Base-by-base conservation (phyloP, 2,329 filamentous ascomycete genomes). In the Penicillium oxalicum region DNA sequence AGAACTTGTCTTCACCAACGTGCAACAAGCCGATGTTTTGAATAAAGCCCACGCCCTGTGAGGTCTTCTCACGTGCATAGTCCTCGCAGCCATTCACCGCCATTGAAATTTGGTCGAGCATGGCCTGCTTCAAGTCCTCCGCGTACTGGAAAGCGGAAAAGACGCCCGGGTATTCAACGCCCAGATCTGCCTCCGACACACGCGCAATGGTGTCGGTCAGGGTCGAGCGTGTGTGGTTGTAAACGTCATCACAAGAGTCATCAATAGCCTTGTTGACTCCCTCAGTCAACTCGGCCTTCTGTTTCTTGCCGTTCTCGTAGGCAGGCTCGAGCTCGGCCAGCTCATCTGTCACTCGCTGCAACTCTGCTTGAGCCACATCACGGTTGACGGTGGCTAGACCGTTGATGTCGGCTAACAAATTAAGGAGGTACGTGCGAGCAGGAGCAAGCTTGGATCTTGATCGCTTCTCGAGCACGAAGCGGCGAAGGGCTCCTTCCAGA, bases 401-500 rank as follows among this genome's bases (percentile, higher is more conserved):
- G 63, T 89, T 77, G 50, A 98, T 77, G 62, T 98, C 93, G 58
- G 88, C 86, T 32, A 98, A 78, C 26, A 97, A 86, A 67, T 98
- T 98, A 61, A 95, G 76, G 1, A 98, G 81, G 64, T 98, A 98
- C 2, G 91, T 97, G 70, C 90, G 91, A 5, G 93, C 93, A 4
- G 93, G 93, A 1, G 93, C 91, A 51, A 98, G 79, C 73, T 98
- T 98, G 7, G 93, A 97, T 28, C 90, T 83, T 41, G 93, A 90
- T 48, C 93, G 83, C 76, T 97, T 97, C 66, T 98, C 93, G 26
- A 98, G 77, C 6, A 98, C 93, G 59, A 98, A 98, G 39, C 91
- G 83, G 50, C 93, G 82, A 34, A 98, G 71, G 3, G 93, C 93
- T 56, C 88, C 82, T 69, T 98, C 93, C 4, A 98, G 77, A 45